Conservation (phyloP, 2,329 filamentous ascomycete species). For the Plectosphaerella sp. region DNA sequence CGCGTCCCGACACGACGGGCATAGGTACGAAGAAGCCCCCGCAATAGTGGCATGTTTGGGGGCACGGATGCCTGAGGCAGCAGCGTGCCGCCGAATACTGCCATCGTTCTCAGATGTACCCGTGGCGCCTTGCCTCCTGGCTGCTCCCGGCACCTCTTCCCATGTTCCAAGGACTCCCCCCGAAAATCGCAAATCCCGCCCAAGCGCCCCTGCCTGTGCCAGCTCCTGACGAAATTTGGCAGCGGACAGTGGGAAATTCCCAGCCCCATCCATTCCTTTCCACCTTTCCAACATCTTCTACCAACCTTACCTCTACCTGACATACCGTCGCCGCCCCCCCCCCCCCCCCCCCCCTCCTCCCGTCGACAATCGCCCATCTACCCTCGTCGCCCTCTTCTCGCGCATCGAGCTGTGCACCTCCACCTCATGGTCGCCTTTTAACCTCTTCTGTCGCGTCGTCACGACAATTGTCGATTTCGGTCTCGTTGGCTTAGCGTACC, state of each 20-base stretch:
- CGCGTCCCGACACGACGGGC: neutral
- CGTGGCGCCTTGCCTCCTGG: conserved; percentile 1
- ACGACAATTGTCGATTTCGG: conserved; percentile 11
- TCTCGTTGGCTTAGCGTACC: conserved; percentile 9
- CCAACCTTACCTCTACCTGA: conserved; percentile 7
- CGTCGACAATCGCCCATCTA: conserved; percentile 4
- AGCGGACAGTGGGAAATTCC: conserved; percentile 12
- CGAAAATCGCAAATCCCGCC: conserved; percentile 7
- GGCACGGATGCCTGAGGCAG: conserved; percentile 10
- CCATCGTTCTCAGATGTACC: conserved; percentile 9
- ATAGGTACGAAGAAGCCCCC: neutral
- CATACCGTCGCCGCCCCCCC: conserved; percentile 6
- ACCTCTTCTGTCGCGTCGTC: conserved; percentile 10
- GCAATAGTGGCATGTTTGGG: neutral
- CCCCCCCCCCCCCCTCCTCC: conserved; percentile 3
- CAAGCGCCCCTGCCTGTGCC: conserved; percentile 12
- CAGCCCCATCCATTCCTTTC: conserved; percentile 17
- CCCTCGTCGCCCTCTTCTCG: conserved; percentile 5
- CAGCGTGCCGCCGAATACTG: conserved; percentile 10
- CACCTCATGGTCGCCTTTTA: conserved; percentile 9
- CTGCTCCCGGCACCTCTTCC: conserved; percentile 6
- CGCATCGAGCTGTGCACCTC: conserved; percentile 5
- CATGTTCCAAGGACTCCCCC: conserved; percentile 7
- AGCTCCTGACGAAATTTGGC: conserved; percentile 12
- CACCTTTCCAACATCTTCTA: conserved; percentile 8